phyloP scores from a whole-genome alignment of 495 filamentous ascomycete genomes.

The Haplographium delicatum region DNA sequence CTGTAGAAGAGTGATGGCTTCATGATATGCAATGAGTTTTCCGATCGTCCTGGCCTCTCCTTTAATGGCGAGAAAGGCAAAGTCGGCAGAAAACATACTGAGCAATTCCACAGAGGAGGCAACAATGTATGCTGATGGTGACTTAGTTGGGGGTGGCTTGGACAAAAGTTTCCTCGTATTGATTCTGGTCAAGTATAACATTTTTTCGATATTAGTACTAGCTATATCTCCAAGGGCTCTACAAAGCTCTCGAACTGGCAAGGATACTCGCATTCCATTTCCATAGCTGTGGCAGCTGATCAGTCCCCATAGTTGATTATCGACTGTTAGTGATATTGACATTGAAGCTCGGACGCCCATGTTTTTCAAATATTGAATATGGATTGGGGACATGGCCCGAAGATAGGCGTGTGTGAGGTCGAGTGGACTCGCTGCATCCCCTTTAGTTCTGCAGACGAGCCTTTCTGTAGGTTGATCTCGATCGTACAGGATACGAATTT shows the following conservation, averaged over 20 bases:
- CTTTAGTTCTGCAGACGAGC: slow-evolving; percentile 67
- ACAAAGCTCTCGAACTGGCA: slow-evolving; percentile 88
- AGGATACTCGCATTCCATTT: slow-evolving; percentile 75
- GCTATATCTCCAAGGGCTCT: slow-evolving; percentile 80
- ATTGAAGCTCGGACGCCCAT: slow-evolving; percentile 92
- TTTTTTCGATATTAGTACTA: slow-evolving; percentile 78
- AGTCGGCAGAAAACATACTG: slow-evolving; percentile 16
- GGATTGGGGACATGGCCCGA: slow-evolving; percentile 84
- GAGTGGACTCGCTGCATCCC: slow-evolving; percentile 70
- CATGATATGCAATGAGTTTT: slow-evolving; percentile 67
- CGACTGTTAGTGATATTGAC: slow-evolving; percentile 86
- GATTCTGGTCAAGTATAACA: slow-evolving; percentile 76
- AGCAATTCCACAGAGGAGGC: slow-evolving; percentile 82
- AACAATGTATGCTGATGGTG: slow-evolving; percentile 85
- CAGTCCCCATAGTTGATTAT: slow-evolving; percentile 80
- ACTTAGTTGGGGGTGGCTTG: slow-evolving; percentile 66
- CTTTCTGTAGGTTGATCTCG: slow-evolving; percentile 55
- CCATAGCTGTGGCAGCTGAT: slow-evolving; percentile 84
- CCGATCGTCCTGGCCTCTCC: slow-evolving; percentile 86
- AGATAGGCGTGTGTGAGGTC: slow-evolving; percentile 84
- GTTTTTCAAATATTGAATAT: slow-evolving; percentile 79
- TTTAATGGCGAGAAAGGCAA: slow-evolving; percentile 28
- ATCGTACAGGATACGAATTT: slow-evolving; percentile 14
- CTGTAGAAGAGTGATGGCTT: slow-evolving; percentile 77
- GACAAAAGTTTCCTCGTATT: slow-evolving; percentile 75